Conservation (phyloP, 148 eudicot genomes). For the Agrostemma githago region DNA sequence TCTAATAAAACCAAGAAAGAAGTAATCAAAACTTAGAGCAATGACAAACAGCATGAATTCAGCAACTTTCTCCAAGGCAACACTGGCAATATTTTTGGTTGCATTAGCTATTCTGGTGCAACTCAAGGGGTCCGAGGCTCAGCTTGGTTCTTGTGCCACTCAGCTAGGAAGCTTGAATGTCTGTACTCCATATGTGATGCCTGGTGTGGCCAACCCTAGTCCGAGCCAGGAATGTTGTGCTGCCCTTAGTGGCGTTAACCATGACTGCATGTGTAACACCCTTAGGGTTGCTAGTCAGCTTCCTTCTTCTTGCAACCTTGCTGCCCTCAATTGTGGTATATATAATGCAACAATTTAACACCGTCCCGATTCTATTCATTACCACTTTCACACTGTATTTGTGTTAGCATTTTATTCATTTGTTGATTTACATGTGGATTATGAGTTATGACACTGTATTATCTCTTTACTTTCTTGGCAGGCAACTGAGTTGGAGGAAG, state of each 20-base stretch:
- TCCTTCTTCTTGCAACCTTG: slow-evolving; percentile 20
- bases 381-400: not conserved
- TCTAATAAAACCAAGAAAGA: not conserved
- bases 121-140: slow-evolving; percentile 26
- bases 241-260: slow-evolving; percentile 57
- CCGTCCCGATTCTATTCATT: not conserved
- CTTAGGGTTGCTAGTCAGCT: slow-evolving; percentile 26
- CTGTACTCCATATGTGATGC: slow-evolving; percentile 67
- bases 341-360: not conserved
- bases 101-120: slow-evolving; percentile 17
- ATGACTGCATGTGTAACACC: slow-evolving; percentile 73
- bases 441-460: not conserved
- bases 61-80: not conserved
- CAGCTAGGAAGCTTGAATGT: slow-evolving; percentile 42
- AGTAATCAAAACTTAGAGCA: not conserved
- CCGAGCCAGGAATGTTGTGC: slow-evolving; percentile 71
- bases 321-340: slow-evolving; percentile 46
- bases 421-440: not conserved
- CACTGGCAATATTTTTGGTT: not conserved
- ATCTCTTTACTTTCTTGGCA: slow-evolving; percentile 1
- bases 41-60: slow-evolving; percentile 18
- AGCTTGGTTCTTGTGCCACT: slow-evolving; percentile 33
- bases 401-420: too few relatives aligned
- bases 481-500: slow-evolving; percentile 18
- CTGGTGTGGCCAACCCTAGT: slow-evolving; percentile 34